phyloP scores from a whole-genome alignment of 202 grass and related monocot species.

The Carex arenaria region DNA sequence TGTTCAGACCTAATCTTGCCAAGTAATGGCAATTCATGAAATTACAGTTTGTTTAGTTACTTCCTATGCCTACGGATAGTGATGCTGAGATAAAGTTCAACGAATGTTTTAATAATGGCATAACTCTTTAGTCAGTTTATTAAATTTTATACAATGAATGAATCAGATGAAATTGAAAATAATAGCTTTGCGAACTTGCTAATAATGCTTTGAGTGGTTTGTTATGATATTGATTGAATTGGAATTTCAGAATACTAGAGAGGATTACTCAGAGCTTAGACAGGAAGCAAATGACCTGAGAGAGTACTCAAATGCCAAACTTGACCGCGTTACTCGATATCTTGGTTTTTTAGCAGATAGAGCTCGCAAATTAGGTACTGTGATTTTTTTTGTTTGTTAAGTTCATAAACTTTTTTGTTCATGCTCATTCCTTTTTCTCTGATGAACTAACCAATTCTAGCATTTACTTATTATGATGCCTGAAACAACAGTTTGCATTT shows the following conservation, averaged over 20 bases:
- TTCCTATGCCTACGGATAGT: neutral
- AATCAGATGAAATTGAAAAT: neutral
- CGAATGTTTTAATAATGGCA: neutral
- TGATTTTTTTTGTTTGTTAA: neutral
- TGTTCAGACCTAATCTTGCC: neutral
- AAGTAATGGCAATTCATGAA: neutral
- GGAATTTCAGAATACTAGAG: slow-evolving; percentile 60
- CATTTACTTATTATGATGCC: neutral
- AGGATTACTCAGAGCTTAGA: slow-evolving; percentile 82
- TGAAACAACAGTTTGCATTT: neutral
- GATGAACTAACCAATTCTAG: neutral
- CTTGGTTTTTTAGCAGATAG: slow-evolving; percentile 96
- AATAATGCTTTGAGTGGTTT: slow-evolving; percentile 10
- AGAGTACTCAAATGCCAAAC: slow-evolving; percentile 95
- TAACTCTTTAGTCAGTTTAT: neutral
- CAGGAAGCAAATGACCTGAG: slow-evolving; percentile 91
- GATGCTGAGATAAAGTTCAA: neutral
- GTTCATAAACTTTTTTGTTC: neutral
- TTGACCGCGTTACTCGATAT: slow-evolving; percentile 89
- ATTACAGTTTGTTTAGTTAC: neutral
- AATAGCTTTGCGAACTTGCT: neutral
- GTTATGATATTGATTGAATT: slow-evolving; percentile 13
- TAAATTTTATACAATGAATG: neutral
- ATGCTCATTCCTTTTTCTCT: neutral
- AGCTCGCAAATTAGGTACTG: slow-evolving; percentile 85